Conservation (phyloP, 176 grass and related monocot species). For the Rhynchospora pubera region DNA sequence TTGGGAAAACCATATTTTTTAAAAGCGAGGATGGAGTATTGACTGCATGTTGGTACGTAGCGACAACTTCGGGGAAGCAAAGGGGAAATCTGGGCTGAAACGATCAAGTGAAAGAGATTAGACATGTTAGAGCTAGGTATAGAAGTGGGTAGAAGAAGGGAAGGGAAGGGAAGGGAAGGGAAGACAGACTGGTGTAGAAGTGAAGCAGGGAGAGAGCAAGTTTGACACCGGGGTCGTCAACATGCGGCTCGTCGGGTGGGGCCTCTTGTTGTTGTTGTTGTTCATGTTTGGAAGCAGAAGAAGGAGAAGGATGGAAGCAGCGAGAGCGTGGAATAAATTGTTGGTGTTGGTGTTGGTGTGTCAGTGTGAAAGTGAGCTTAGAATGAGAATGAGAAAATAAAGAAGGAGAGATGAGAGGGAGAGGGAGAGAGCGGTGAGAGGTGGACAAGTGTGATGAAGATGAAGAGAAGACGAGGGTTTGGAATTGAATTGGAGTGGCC, state of each 20-base stretch:
- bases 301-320: no score
- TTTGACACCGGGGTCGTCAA: slow-evolving; percentile 44
- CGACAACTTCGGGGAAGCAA: slow-evolving; percentile 67
- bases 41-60: slow-evolving; percentile 80
- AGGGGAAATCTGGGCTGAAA: slow-evolving; percentile 80
- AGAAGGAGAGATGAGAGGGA: no score
- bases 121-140: background rate
- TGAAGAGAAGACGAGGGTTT: no score
- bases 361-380: no score
- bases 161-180: background rate
- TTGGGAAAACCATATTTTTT: slow-evolving; percentile 60
- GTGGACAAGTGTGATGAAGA: no score
- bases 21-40: slow-evolving; percentile 80
- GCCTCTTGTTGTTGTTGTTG: no score
- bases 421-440: no score
- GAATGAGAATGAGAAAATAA: no score
- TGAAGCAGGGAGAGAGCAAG: slow-evolving; percentile 58
- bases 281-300: no score
- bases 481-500: no score
- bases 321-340: no score
- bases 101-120: background rate
- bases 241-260: slow-evolving; percentile 23
- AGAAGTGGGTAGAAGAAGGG: slow-evolving; percentile 6
- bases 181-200: slow-evolving; percentile 70
- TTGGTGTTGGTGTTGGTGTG: no score